phyloP scores from a whole-genome alignment of 495 filamentous ascomycete species.

The Aspergillus baeticus region DNA sequence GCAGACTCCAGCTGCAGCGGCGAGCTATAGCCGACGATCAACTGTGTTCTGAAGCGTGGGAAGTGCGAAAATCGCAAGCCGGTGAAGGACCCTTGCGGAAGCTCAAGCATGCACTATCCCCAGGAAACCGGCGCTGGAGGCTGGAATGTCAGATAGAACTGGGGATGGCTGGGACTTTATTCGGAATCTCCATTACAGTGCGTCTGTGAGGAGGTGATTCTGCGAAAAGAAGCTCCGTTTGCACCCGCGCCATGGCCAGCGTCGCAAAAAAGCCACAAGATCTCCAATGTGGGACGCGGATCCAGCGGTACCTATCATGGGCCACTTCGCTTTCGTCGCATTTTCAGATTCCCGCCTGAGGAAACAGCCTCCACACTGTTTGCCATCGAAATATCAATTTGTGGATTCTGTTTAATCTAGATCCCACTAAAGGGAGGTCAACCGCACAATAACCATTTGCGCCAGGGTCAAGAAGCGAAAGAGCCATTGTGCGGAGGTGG shows the following conservation, averaged over 20 bases:
- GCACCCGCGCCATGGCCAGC: slow-evolving; percentile 20
- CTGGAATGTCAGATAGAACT: neutral
- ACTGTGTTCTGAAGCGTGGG: neutral
- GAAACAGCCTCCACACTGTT: slow-evolving; percentile 7
- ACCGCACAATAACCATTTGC: slow-evolving; percentile 1
- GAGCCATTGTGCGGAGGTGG: neutral
- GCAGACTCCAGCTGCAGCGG: neutral
- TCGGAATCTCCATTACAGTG: neutral
- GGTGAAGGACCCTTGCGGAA: slow-evolving; percentile 7
- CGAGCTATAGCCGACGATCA: neutral
- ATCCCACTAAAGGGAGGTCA: slow-evolving; percentile 1
- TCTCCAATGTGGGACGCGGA: slow-evolving; percentile 31
- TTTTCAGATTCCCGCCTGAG: slow-evolving; percentile 15
- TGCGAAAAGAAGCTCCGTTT: slow-evolving; percentile 17
- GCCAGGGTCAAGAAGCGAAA: neutral
- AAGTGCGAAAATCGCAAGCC: neutral
- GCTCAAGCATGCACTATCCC: neutral
- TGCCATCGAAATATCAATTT: slow-evolving; percentile 7
- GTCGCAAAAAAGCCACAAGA: slow-evolving; percentile 25
- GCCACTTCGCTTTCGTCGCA: slow-evolving; percentile 20
- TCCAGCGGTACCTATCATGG: slow-evolving; percentile 32
- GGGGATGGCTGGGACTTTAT: slow-evolving; percentile 3
- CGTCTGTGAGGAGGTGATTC: slow-evolving; percentile 8
- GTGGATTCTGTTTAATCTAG: neutral
- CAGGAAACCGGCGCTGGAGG: neutral